phyloP scores from a whole-genome alignment of 148 eudicot genomes.

The Chenopodium suecicum region DNA sequence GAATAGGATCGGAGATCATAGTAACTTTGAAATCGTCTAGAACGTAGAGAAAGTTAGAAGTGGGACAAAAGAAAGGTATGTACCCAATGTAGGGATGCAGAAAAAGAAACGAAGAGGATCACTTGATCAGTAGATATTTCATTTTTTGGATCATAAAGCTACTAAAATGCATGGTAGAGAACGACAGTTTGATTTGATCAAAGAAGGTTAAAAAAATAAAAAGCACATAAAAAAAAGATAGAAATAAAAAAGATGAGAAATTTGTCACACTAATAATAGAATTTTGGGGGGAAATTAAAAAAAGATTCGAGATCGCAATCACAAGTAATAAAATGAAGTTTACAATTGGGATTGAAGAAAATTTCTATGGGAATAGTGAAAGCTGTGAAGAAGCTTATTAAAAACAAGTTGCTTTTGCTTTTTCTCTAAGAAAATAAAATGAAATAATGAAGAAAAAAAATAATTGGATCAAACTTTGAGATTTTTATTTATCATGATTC shows the following conservation, averaged over 20 bases:
- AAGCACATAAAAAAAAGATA: constrained; percentile 2
- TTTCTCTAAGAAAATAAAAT: not conserved
- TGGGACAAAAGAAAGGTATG: constrained; percentile 11
- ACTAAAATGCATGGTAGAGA: constrained; percentile 31
- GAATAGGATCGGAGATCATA: not conserved
- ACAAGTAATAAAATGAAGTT: constrained; percentile 19
- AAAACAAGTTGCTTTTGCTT: constrained; percentile 35
- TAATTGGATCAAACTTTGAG: constrained; percentile 24
- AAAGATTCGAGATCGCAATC: constrained; percentile 39
- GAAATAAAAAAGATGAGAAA: not conserved
- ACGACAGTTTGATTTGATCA: constrained; percentile 39
- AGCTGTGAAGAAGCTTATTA: constrained; percentile 23
- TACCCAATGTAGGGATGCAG: not conserved
- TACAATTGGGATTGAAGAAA: constrained; percentile 21
- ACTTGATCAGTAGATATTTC: constrained; percentile 10
- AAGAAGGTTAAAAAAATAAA: constrained; percentile 15
- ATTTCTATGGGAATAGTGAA: constrained; percentile 50
- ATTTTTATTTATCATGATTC: not conserved
- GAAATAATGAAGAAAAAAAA: no score
- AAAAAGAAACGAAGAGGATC: constrained; percentile 34
- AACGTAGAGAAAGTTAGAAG: constrained; percentile 26
- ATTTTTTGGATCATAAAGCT: constrained; percentile 35
- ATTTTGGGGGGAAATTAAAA: not conserved
- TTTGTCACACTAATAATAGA: not conserved
- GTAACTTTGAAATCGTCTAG: constrained; percentile 27